These are phyloP conservation scores for Prunus mume DNA, from an alignment of 306 rosid genomes.

Conservation along the genomic window DNA sequence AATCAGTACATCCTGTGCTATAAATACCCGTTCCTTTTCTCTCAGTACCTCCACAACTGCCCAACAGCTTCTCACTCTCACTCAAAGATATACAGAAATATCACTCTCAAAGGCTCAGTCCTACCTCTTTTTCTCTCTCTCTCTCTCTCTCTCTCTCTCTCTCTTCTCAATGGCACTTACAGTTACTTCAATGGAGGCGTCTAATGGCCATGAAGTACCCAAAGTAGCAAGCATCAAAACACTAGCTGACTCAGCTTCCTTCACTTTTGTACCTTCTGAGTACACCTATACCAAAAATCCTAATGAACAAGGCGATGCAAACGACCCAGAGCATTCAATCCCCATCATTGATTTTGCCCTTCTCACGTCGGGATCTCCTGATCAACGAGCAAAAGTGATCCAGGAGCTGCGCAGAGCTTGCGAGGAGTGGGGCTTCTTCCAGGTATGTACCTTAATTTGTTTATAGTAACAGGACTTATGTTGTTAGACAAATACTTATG, in stretches of 20 bases:
- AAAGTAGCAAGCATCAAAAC: slow-evolving; percentile 18
- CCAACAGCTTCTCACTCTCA: not conserved
- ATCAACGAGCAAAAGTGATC: slow-evolving; percentile 25
- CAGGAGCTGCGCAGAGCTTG: slow-evolving; percentile 33
- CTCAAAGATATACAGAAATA: not conserved
- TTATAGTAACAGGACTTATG: no score
- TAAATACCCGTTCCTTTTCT: not conserved
- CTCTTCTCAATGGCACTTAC: not conserved
- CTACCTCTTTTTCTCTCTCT: not conserved
- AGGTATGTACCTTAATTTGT: not conserved
- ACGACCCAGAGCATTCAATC: slow-evolving; percentile 34
- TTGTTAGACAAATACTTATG: no score
- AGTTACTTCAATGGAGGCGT: not conserved
- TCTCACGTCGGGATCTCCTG: slow-evolving; percentile 4
- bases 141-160: not conserved
- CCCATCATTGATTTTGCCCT: slow-evolving; percentile 38
- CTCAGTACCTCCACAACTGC: not conserved
- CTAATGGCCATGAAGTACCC: not conserved
- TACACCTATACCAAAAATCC: slow-evolving; percentile 24
- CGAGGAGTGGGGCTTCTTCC: slow-evolving; percentile 40
- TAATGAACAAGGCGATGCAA: slow-evolving; percentile 26
- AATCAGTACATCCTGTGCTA: not conserved
- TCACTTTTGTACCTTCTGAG: slow-evolving; percentile 36
- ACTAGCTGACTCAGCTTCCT: slow-evolving; percentile 35
- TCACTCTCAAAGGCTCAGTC: not conserved